Evolutionary conservation across 352 stramenopile genomes (phyloP), one percentile per base, ranked within the genome.

Genomic region (Pythium monospermum): DNA sequence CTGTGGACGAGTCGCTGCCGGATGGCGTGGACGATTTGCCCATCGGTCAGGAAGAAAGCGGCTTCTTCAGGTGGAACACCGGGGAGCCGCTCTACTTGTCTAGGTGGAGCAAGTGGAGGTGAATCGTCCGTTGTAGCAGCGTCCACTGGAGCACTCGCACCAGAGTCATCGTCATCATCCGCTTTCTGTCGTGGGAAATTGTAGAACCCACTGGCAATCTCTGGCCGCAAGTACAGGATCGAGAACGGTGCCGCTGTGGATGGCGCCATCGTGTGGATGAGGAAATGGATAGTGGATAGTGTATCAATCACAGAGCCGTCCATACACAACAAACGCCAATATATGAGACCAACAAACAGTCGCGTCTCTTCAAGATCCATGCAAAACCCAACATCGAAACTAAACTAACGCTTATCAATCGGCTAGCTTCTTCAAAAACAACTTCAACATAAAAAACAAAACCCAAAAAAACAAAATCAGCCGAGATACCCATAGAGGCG

Each of bases 161-260:
- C 30, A 1, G 49, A 37, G 2, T 22, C 45, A 39, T 31, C 30
- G 7, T 31, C 18, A 10, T 41, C 44, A 22, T 51, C 49, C n/a
- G 48, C 19, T 16, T 32, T n/a, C 5, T n/a, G n/a, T n/a, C n/a
- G 2, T 12, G 53, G 53, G 31, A 82, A 76, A 30, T 62, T 55
- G 59, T 80, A 85, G 48, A 60, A 73, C 1, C 71, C 74, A 0
- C 68, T 72, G 13, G 74, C 64, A 61, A 85, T 85, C 57, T 88
- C 77, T 1, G 77, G 77, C 26, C 78, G 79, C 38, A 88, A 49
- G 13, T 85, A 50, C 41, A 71, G 64, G 41, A 85, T 39, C 13
- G 75, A 63, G 36, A 80, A 83, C 21, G 73, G 53, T 40, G 43
- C 13, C 19, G 27, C 8, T 16, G 35, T 19, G 18, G 40, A 18